Conservation (phyloP, 2,329 filamentous ascomycete species). For the Dissoconium aciculare region DNA sequence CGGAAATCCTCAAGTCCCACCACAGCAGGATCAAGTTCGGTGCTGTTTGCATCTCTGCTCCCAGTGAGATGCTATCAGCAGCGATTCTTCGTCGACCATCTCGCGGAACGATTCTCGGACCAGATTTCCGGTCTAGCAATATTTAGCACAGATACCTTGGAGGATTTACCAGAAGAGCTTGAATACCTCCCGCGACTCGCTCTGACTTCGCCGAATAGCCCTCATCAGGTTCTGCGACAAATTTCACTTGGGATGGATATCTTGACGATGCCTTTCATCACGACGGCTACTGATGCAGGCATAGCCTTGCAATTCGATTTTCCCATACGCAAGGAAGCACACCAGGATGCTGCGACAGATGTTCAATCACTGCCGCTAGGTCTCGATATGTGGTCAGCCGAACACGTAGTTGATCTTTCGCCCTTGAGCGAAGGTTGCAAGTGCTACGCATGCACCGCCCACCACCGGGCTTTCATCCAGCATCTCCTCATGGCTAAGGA, state of each 20-base stretch:
- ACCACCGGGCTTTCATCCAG: slow-evolving; percentile 75
- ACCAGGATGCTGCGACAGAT: slow-evolving; percentile 6
- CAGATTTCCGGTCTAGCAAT: slow-evolving; percentile 57
- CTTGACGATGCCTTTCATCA: slow-evolving; percentile 62
- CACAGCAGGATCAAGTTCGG: slow-evolving; percentile 23
- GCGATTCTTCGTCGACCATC: slow-evolving; percentile 59
- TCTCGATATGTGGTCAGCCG: slow-evolving; percentile 57
- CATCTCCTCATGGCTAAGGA: slow-evolving; percentile 83
- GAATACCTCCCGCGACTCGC: slow-evolving; percentile 55
- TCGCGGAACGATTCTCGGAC: slow-evolving; percentile 48
- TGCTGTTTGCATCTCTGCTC: slow-evolving; percentile 51
- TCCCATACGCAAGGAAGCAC: slow-evolving; percentile 5
- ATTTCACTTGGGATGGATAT: slow-evolving; percentile 66
- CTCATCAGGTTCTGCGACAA: slow-evolving; percentile 64
- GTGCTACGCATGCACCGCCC: slow-evolving; percentile 71
- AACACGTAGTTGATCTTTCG: slow-evolving; percentile 45
- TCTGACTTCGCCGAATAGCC: slow-evolving; percentile 52
- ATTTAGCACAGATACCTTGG: slow-evolving; percentile 57
- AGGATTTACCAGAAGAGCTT: slow-evolving; percentile 49
- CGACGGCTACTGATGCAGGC: slow-evolving; percentile 62
- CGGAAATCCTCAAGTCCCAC: slow-evolving; percentile 4
- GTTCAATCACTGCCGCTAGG: slow-evolving; percentile 42
- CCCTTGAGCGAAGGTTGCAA: slow-evolving; percentile 50
- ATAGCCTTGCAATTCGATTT: slow-evolving; percentile 72
- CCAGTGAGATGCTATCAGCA: slow-evolving; percentile 63